These are phyloP conservation scores for Xylariomycetidae sp. DNA, from an alignment of 2,329 filamentous ascomycete genomes.

Conservation along the genomic window DNA sequence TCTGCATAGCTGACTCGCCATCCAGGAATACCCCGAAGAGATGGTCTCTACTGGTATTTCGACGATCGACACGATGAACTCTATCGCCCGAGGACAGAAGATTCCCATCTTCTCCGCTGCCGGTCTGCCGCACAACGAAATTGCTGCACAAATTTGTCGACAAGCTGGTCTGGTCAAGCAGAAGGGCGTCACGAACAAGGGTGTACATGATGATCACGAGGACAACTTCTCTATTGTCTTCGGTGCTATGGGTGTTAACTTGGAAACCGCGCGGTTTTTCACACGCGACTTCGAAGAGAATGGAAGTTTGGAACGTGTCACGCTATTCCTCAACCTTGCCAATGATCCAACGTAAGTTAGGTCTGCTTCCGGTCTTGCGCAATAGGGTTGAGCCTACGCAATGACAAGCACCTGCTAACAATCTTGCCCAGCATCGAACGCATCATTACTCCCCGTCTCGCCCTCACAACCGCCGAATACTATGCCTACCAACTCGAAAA, in stretches of 20 bases:
- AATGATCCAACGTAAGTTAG: constrained; percentile 91
- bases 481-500: constrained; percentile 99
- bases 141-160: constrained; percentile 96
- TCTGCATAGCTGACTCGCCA: constrained; percentile 13
- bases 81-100: constrained; percentile 97
- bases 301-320: constrained; percentile 94
- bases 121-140: constrained; percentile 98
- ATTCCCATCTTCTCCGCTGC: constrained; percentile 99
- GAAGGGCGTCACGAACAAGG: constrained; percentile 79
- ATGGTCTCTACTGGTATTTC: constrained; percentile 99
- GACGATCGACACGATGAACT: constrained; percentile 97
- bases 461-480: constrained; percentile 97
- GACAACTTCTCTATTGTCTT: constrained; percentile 99
- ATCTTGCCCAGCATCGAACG: constrained; percentile 73
- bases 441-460: constrained; percentile 98
- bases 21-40: constrained; percentile 93
- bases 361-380: not conserved
- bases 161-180: constrained; percentile 87
- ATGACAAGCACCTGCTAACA: too few relatives aligned
- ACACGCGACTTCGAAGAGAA: constrained; percentile 99
- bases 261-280: constrained; percentile 98
- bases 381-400: too few relatives aligned
- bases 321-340: constrained; percentile 96
- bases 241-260: constrained; percentile 99
- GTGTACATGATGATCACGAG: constrained; percentile 91